Evolutionary conservation across 805 yeast species (phyloP).

Genomic region (Candida adriatica): DNA sequence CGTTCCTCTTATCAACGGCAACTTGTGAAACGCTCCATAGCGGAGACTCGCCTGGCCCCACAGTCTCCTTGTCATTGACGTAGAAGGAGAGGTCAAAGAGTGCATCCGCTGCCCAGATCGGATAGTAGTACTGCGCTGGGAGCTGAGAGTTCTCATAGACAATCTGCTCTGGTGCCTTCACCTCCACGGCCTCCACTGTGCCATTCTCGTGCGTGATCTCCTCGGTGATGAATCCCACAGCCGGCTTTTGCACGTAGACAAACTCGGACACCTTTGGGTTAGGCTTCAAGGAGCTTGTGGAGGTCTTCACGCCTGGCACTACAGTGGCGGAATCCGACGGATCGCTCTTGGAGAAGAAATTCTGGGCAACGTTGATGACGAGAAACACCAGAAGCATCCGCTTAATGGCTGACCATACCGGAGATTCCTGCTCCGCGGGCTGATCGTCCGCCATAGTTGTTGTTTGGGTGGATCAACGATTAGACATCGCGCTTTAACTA

Average conservation of each 20-base stretch:
- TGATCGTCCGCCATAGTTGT: slow-evolving; percentile 1
- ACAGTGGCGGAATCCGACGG: not conserved
- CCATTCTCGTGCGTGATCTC: slow-evolving; percentile 11
- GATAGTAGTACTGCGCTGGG: slow-evolving; percentile 14
- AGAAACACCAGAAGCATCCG: slow-evolving; percentile 8
- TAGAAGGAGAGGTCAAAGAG: slow-evolving; percentile 17
- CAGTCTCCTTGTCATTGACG: slow-evolving; percentile 16
- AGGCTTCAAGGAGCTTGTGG: slow-evolving; percentile 7
- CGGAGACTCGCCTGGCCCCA: slow-evolving; percentile 1
- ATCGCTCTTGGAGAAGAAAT: slow-evolving; percentile 1
- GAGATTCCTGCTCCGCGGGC: slow-evolving; percentile 2
- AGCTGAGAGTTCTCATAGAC: slow-evolving; percentile 21
- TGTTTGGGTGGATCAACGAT: no score
- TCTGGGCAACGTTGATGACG: slow-evolving; percentile 7
- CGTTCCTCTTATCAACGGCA: slow-evolving; percentile 8
- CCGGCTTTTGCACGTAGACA: slow-evolving; percentile 11
- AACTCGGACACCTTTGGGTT: slow-evolving; percentile 7
- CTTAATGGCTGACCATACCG: slow-evolving; percentile 7
- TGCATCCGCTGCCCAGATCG: slow-evolving; percentile 17
- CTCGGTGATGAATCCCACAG: slow-evolving; percentile 3
- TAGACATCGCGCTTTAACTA: not conserved
- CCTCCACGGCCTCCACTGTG: slow-evolving; percentile 1
- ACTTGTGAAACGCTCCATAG: slow-evolving; percentile 7
- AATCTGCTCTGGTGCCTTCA: slow-evolving; percentile 16
- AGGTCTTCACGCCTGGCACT: not conserved